Conservation (phyloP, 2,329 filamentous ascomycete species). For the Aplosporella prunicola region DNA sequence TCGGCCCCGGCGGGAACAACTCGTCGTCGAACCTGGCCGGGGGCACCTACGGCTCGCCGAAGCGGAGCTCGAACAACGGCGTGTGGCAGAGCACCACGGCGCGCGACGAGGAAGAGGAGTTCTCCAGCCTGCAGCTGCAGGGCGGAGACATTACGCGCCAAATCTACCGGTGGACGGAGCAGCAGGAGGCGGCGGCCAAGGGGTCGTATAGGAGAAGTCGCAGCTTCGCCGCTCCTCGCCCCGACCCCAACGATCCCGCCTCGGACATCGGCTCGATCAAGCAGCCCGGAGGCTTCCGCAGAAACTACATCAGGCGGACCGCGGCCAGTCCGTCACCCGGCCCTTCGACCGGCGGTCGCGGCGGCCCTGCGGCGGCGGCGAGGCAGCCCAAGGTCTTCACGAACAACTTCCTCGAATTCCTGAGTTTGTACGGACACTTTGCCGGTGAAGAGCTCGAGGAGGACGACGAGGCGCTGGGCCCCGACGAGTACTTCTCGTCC, state of each 20-base stretch:
- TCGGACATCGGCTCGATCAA: slow-evolving; percentile 86
- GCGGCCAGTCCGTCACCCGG: slow-evolving; percentile 53
- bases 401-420: slow-evolving; percentile 88
- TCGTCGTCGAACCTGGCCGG: slow-evolving; percentile 25
- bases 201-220: slow-evolving; percentile 66
- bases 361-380: slow-evolving; percentile 18
- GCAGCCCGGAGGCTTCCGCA: slow-evolving; percentile 83
- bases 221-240: slow-evolving; percentile 72
- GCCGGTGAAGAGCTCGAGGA: slow-evolving; percentile 95
- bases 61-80: slow-evolving; percentile 20
- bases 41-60: slow-evolving; percentile 25
- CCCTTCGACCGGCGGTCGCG: slow-evolving; percentile 34
- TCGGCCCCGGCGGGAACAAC: slow-evolving; percentile 51
- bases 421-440: slow-evolving; percentile 93
- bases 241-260: slow-evolving; percentile 68
- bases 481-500: slow-evolving; percentile 86
- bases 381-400: slow-evolving; percentile 59
- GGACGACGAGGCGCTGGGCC: slow-evolving; percentile 79
- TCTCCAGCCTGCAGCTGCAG: slow-evolving; percentile 85
- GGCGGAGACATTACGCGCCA: slow-evolving; percentile 90
- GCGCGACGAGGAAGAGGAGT: slow-evolving; percentile 63
- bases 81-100: too few relatives aligned
- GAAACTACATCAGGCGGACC: slow-evolving; percentile 74
- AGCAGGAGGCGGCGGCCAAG: slow-evolving; percentile 59
- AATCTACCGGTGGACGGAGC: slow-evolving; percentile 94